These are phyloP conservation scores for Coffea humblotiana DNA, from an alignment of 305 asterid species.

Conservation along the genomic window DNA sequence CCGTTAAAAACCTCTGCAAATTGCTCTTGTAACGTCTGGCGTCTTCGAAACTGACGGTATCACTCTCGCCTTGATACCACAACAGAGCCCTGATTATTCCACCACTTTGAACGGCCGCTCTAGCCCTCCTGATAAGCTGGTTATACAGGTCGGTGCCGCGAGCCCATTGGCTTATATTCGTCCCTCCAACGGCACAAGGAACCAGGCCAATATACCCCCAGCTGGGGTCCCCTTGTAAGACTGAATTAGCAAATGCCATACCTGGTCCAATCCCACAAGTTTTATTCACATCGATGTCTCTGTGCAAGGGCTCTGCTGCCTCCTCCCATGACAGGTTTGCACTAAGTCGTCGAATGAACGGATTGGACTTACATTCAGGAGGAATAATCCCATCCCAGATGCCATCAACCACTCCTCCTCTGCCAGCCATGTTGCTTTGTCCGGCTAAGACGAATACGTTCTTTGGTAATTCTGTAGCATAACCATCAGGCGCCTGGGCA, in stretches of 20 bases:
- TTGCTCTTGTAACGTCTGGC: constrained; percentile 22
- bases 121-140: constrained; percentile 28
- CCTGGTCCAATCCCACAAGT: constrained; percentile 49
- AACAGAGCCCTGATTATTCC: constrained; percentile 36
- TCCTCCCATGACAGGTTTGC: constrained; percentile 15
- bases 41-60: constrained; percentile 17
- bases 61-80: constrained; percentile 56
- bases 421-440: constrained; percentile 42
- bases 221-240: constrained; percentile 17
- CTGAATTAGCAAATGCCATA: constrained; percentile 42
- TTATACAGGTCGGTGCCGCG: constrained; percentile 25
- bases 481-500: neutral
- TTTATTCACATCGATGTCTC: constrained; percentile 38
- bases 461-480: neutral
- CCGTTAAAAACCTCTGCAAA: constrained; percentile 18
- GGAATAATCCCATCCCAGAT: constrained; percentile 35
- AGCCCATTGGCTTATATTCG: constrained; percentile 36
- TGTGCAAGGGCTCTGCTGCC: constrained; percentile 47
- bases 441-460: constrained; percentile 37
- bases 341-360: constrained; percentile 26
- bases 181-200: constrained; percentile 50
- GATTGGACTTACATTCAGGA: constrained; percentile 23
- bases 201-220: constrained; percentile 36
- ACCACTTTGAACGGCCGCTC: constrained; percentile 26
- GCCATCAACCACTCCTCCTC: constrained; percentile 28